These are phyloP conservation scores for Hypoxylon sp. DNA, from an alignment of 2,329 filamentous ascomycete species.

Conservation along the genomic window DNA sequence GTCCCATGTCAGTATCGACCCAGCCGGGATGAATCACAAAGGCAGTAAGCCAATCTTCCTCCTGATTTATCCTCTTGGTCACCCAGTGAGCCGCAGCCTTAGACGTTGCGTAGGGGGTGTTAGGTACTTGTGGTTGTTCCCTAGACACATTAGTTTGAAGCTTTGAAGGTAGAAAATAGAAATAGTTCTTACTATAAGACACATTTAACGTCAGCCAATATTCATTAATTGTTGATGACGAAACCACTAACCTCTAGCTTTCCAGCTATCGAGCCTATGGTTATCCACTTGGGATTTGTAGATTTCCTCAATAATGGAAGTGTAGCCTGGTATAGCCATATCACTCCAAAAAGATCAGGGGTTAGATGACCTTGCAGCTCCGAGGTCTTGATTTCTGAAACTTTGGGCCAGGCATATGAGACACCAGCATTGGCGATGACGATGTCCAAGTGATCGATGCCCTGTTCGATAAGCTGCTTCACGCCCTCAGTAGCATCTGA, in stretches of 20 bases:
- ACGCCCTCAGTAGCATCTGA: constrained; percentile 55
- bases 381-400: constrained; percentile 54
- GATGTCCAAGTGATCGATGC: constrained; percentile 62
- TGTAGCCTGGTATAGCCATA: constrained; percentile 62
- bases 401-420: constrained; percentile 53
- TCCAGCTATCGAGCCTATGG: constrained; percentile 27
- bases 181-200: constrained; percentile 4
- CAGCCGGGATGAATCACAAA: constrained; percentile 55
- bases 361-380: constrained; percentile 59
- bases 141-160: constrained; percentile 23
- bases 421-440: constrained; percentile 69
- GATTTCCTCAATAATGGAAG: constrained; percentile 56
- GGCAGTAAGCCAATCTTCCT: constrained; percentile 53
- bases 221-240: not conserved
- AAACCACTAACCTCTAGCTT: constrained; percentile 28
- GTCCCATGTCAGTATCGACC: constrained; percentile 60
- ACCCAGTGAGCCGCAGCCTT: constrained; percentile 58
- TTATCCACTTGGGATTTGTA: constrained; percentile 37
- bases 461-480: constrained; percentile 50
- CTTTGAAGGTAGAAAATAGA: not conserved
- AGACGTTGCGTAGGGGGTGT: constrained; percentile 60
- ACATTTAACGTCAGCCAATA: not conserved
- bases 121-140: constrained; percentile 48
- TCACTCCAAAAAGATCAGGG: constrained; percentile 60
- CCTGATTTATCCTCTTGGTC: constrained; percentile 50